Conservation (phyloP, 2,329 filamentous ascomycete genomes). For the Cercospora sesami region DNA sequence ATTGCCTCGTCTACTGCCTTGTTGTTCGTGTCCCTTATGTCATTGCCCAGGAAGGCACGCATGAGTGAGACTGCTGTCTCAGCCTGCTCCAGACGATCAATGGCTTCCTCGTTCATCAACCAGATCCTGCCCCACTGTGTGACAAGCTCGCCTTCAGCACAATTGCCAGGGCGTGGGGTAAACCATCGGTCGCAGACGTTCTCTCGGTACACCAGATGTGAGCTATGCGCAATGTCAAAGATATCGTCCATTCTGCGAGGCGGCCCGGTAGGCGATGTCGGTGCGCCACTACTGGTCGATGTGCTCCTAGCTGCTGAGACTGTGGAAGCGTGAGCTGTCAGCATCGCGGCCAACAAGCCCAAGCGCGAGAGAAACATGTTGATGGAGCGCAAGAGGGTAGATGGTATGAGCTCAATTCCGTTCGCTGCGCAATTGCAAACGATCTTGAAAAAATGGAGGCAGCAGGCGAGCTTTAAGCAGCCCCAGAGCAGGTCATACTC, state of each 20-base stretch:
- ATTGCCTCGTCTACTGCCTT: not conserved
- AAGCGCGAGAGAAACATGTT: not conserved
- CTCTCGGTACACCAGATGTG: not conserved
- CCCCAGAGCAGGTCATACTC: not conserved
- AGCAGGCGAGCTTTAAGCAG: not conserved
- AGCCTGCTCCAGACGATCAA: not conserved
- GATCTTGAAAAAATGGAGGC: not conserved
- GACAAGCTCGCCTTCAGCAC: not conserved
- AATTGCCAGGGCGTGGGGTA: not conserved
- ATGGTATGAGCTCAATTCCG: not conserved
- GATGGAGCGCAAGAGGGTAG: not conserved
- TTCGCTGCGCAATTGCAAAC: not conserved
- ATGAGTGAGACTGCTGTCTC: not conserved
- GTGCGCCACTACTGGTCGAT: not conserved
- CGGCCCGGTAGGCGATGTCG: not conserved
- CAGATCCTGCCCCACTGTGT: not conserved
- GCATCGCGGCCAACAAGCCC: not conserved
- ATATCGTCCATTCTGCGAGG: not conserved
- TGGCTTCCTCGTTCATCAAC: not conserved
- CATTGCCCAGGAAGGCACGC: not conserved
- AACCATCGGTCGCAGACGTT: not conserved
- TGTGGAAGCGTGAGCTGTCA: not conserved
- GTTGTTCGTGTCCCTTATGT: not conserved
- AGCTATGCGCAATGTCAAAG: not conserved
- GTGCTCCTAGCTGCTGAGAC: not conserved